These are phyloP conservation scores for Eimeria brunetti DNA, from an alignment of 169 alveolate genomes.

Conservation along the genomic window DNA sequence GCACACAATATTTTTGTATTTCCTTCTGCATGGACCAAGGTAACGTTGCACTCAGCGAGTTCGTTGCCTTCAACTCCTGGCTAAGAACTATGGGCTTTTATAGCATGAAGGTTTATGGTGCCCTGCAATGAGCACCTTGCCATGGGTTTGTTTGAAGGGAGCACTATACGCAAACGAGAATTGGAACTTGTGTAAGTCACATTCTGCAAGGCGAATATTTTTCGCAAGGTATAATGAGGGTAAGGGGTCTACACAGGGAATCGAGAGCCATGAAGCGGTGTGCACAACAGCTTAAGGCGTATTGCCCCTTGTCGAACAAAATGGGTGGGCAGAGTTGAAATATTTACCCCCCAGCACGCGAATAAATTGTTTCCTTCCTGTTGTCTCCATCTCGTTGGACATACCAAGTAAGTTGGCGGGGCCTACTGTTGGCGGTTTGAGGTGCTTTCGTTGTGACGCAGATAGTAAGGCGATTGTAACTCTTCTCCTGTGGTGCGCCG, in stretches of 20 bases:
- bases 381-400: background rate
- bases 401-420: background rate
- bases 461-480: background rate
- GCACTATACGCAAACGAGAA: background rate
- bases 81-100: background rate
- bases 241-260: background rate
- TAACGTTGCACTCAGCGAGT: background rate
- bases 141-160: too few species aligned
- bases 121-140: background rate
- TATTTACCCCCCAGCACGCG: background rate
- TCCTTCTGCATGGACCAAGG: background rate
- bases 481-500: background rate
- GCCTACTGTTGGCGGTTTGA: background rate
- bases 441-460: background rate
- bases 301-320: too few species aligned
- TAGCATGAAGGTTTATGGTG: background rate
- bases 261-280: background rate
- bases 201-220: background rate
- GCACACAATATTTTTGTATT: too few species aligned
- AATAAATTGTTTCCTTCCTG: background rate
- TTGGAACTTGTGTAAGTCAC: background rate
- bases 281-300: background rate
- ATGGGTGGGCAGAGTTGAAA: background rate
- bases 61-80: background rate
- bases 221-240: background rate